These are phyloP conservation scores for Pleurotus citrinopileatus DNA, from an alignment of 768 basidiomycete genomes.

Conservation along the genomic window DNA sequence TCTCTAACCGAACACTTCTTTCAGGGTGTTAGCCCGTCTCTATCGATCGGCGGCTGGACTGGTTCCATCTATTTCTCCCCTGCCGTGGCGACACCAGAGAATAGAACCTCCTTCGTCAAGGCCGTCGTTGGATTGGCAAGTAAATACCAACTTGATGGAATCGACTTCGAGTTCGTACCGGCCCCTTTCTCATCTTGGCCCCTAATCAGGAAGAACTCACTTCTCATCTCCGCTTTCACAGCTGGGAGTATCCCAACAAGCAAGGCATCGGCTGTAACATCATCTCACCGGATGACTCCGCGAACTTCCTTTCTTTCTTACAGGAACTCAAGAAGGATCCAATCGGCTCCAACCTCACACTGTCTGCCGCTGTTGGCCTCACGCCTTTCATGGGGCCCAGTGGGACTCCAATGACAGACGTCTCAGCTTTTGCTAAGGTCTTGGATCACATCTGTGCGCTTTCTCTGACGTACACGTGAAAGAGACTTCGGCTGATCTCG, in stretches of 20 bases:
- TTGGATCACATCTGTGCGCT: slow-evolving; percentile 43
- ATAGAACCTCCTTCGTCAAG: slow-evolving; percentile 62
- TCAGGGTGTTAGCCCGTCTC: slow-evolving; percentile 54
- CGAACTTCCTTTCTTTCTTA: slow-evolving; percentile 80
- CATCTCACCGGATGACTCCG: slow-evolving; percentile 58
- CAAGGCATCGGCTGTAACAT: slow-evolving; percentile 74
- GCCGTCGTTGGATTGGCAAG: slow-evolving; percentile 49
- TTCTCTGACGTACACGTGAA: background rate
- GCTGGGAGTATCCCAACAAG: slow-evolving; percentile 84
- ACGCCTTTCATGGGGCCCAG: slow-evolving; percentile 36
- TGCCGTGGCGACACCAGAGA: slow-evolving; percentile 53
- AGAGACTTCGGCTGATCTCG: background rate
- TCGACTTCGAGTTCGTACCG: slow-evolving; percentile 48
- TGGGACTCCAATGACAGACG: slow-evolving; percentile 60
- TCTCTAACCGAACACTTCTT: background rate
- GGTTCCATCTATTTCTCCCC: slow-evolving; percentile 64
- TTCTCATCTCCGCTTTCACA: slow-evolving; percentile 27
- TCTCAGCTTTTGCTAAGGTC: slow-evolving; percentile 69
- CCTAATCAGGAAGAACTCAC: too few relatives aligned
- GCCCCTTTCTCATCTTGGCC: background rate
- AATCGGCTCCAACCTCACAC: slow-evolving; percentile 51
- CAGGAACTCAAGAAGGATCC: slow-evolving; percentile 62
- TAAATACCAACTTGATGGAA: slow-evolving; percentile 55
- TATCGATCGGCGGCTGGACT: slow-evolving; percentile 72
- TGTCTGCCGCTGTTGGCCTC: slow-evolving; percentile 47